Conservation (phyloP, 306 rosid species). For the Benincasa hispida region DNA sequence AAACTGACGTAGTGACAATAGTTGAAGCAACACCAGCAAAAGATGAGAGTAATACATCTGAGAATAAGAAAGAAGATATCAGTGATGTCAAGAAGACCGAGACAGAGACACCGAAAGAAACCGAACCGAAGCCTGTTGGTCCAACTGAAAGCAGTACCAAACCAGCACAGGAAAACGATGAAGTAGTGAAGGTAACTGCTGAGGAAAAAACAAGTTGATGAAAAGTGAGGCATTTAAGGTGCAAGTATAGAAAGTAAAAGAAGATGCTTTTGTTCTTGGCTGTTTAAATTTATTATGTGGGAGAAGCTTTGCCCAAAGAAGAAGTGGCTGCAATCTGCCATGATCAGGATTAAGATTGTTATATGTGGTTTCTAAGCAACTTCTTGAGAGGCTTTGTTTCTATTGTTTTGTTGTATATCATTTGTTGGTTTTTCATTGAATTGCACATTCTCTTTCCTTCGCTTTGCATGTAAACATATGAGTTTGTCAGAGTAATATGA, state of each 20-base stretch:
- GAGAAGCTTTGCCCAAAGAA: background rate
- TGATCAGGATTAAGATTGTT: background rate
- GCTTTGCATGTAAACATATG: background rate
- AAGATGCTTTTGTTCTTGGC: background rate
- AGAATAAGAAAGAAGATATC: background rate
- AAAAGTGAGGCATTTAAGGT: background rate
- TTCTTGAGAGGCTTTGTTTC: background rate
- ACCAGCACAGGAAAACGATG: background rate
- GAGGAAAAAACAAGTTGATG: conserved; percentile 3
- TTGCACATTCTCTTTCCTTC: background rate
- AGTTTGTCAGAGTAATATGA: background rate
- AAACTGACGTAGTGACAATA: background rate
- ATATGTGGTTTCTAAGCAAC: background rate
- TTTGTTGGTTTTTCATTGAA: background rate
- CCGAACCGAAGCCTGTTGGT: background rate
- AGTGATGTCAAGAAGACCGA: background rate
- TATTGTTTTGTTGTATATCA: conserved; percentile 6
- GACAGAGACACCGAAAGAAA: background rate
- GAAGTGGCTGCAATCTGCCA: background rate
- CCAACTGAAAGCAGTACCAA: background rate
- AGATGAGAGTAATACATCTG: background rate
- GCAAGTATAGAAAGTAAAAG: background rate
- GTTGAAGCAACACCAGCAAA: background rate
- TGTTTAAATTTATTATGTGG: background rate
- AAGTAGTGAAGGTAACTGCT: background rate